Conservation (phyloP, 2,329 filamentous ascomycete genomes). For the Plectosphaerella sp. region DNA sequence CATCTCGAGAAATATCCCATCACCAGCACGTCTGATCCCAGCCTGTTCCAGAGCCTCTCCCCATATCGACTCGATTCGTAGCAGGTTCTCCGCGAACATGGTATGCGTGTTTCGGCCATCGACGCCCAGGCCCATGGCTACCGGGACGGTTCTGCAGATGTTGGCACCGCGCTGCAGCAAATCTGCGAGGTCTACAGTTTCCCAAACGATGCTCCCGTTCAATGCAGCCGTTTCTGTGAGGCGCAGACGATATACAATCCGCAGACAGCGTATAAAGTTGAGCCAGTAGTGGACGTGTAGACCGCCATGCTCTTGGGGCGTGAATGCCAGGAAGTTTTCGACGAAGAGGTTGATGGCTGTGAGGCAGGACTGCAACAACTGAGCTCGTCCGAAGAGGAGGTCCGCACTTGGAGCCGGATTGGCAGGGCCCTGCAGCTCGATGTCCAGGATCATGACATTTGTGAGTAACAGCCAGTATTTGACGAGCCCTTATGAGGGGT, state of each 20-base stretch:
- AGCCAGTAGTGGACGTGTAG: background rate
- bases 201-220: background rate
- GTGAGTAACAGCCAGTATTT: slow-evolving; percentile 24
- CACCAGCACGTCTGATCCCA: background rate
- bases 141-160: background rate
- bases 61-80: background rate
- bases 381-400: background rate
- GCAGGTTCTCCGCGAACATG: background rate
- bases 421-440: slow-evolving; percentile 12
- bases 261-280: background rate
- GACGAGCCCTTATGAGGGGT: slow-evolving; percentile 22
- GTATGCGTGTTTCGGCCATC: background rate
- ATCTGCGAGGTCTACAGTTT: background rate
- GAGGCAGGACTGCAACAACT: background rate
- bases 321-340: background rate
- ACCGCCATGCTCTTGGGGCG: background rate
- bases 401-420: background rate
- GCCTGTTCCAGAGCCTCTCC: background rate
- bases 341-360: background rate
- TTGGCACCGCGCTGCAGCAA: background rate
- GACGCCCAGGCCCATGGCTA: background rate
- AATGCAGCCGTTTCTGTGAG: background rate
- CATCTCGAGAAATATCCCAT: background rate
- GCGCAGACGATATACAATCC: background rate
- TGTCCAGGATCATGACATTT: slow-evolving; percentile 30